Conservation (phyloP, 179 eudicot species). For the Nepenthes alata region DNA sequence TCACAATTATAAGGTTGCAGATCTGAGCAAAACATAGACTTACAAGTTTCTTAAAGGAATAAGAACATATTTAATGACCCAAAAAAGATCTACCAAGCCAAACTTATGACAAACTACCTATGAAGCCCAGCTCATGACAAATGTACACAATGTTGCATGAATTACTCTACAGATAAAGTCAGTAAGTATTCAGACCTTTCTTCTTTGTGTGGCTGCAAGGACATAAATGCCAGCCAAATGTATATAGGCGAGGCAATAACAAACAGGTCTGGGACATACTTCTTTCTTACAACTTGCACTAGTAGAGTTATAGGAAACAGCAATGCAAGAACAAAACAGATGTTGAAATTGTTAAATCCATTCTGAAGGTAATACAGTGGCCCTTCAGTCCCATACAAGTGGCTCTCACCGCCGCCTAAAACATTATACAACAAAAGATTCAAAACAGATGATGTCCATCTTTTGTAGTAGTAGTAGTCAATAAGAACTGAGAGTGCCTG, state of each 20-base stretch:
- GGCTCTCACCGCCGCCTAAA: slow-evolving; percentile 94
- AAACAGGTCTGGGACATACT: slow-evolving; percentile 68
- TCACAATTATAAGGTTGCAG: no score
- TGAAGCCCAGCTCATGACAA: background rate
- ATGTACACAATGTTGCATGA: slow-evolving; percentile 1
- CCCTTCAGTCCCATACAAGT: slow-evolving; percentile 90
- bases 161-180: background rate
- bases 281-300: slow-evolving; percentile 40
- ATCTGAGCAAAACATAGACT: background rate
- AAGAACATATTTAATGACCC: background rate
- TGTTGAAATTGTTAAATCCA: slow-evolving; percentile 91
- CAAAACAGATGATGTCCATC: slow-evolving; percentile 88
- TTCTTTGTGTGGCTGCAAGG: slow-evolving; percentile 97
- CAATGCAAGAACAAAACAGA: slow-evolving; percentile 74
- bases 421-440: slow-evolving; percentile 81
- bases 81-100: background rate
- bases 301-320: slow-evolving; percentile 58
- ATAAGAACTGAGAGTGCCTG: slow-evolving; percentile 66
- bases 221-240: slow-evolving; percentile 92
- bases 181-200: slow-evolving; percentile 51
- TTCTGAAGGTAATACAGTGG: slow-evolving; percentile 69
- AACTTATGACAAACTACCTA: background rate
- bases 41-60: background rate
- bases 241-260: slow-evolving; percentile 66
- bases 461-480: slow-evolving; percentile 59